phyloP scores from a whole-genome alignment of 1,284 basidiomycete genomes.

The Chalciporus sp. region DNA sequence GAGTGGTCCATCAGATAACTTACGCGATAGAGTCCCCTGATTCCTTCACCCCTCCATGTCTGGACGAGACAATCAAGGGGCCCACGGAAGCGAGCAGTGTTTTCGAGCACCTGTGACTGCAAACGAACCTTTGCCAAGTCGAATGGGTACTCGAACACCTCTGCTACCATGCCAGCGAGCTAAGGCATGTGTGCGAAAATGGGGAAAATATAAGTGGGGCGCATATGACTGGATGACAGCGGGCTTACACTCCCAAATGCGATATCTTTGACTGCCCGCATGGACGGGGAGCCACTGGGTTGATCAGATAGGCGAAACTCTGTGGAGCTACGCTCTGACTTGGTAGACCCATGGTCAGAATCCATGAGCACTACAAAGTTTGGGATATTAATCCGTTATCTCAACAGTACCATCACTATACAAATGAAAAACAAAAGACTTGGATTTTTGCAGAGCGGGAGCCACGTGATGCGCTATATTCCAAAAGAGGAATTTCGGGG shows the following conservation, averaged over 20 bases:
- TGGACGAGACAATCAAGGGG: constrained; percentile 81
- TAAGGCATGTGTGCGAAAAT: constrained; percentile 22
- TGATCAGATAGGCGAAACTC: not conserved
- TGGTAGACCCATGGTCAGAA: constrained; percentile 15
- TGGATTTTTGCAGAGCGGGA: too few relatives aligned
- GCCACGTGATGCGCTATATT: too few relatives aligned
- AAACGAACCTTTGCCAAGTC: constrained; percentile 85
- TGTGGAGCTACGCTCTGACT: constrained; percentile 2
- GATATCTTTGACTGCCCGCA: constrained; percentile 55
- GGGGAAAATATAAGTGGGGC: not conserved
- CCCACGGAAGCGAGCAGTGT: constrained; percentile 70
- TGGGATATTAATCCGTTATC: too few relatives aligned
- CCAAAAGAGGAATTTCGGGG: constrained; percentile 5
- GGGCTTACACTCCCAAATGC: constrained; percentile 57
- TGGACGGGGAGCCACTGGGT: constrained; percentile 30
- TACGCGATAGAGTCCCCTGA: constrained; percentile 80
- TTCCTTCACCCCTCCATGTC: constrained; percentile 78
- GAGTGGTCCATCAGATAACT: constrained; percentile 33
- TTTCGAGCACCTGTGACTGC: constrained; percentile 81
- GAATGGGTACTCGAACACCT: constrained; percentile 86
- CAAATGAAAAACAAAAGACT: too few relatives aligned
- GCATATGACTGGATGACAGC: not conserved
- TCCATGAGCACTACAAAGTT: too few relatives aligned
- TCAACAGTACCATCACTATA: too few relatives aligned
- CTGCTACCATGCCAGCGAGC: constrained; percentile 81